phyloP scores from a whole-genome alignment of 2,329 filamentous ascomycete species.

The Fusarium camptoceras region DNA sequence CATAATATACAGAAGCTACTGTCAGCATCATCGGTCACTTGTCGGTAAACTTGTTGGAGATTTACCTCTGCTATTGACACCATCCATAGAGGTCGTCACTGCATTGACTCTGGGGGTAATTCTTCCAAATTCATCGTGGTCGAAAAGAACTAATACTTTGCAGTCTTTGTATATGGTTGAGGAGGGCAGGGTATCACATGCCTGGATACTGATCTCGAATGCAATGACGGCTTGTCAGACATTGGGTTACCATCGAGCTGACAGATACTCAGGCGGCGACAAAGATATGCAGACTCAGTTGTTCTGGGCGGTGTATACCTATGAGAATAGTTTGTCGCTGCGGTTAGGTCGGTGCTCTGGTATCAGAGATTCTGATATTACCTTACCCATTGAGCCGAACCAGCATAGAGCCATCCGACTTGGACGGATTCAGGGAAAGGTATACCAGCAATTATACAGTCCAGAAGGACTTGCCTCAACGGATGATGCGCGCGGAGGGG shows the following conservation, averaged over 20 bases:
- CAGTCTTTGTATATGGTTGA: constrained; percentile 52
- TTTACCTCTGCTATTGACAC: constrained; percentile 49
- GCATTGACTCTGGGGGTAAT: constrained; percentile 51
- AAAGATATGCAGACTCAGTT: constrained; percentile 14
- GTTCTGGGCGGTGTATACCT: constrained; percentile 53
- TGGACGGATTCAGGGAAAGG: constrained; percentile 48
- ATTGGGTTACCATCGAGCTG: constrained; percentile 48
- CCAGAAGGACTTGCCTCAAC: constrained; percentile 12
- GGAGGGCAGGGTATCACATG: constrained; percentile 46
- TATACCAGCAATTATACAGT: constrained; percentile 52
- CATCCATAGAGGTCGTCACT: constrained; percentile 51
- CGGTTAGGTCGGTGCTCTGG: constrained; percentile 51
- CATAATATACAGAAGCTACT: constrained; percentile 40
- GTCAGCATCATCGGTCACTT: constrained; percentile 45
- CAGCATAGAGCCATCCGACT: constrained; percentile 36
- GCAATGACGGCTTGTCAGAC: constrained; percentile 51
- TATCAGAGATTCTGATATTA: constrained; percentile 51
- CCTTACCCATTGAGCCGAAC: constrained; percentile 27
- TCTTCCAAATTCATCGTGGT: rapidly evolving
- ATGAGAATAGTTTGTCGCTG: constrained; percentile 54
- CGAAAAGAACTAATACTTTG: rapidly evolving
- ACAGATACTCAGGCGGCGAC: not conserved
- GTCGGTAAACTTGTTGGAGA: constrained; percentile 42
- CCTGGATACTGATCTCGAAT: constrained; percentile 53
- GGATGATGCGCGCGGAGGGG: not conserved